These are phyloP conservation scores for Blastobotrys buckinghamii DNA, from an alignment of 1,139 yeast genomes.

Conservation along the genomic window DNA sequence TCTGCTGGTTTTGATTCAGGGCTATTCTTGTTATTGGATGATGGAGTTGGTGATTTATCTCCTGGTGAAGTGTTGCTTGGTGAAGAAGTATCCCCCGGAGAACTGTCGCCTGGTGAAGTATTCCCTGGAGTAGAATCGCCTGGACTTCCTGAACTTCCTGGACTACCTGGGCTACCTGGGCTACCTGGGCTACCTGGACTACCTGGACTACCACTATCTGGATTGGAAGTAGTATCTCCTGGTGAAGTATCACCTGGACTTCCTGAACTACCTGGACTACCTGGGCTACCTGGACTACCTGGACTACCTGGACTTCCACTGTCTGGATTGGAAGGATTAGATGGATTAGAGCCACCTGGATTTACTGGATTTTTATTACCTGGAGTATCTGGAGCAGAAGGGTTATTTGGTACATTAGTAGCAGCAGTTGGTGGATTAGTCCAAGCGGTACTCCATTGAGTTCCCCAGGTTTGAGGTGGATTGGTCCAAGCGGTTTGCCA, in stretches of 20 bases:
- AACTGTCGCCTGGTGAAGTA: too few relatives aligned
- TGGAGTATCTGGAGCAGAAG: neutral
- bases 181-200: neutral
- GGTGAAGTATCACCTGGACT: neutral
- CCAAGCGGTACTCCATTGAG: slow-evolving; percentile 3
- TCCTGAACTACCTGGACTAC: neutral
- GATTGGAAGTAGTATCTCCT: neutral
- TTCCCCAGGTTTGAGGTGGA: neutral
- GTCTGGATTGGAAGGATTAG: neutral
- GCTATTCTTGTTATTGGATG: too few relatives aligned
- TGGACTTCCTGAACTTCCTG: neutral
- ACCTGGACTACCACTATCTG: neutral
- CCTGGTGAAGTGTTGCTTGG: neutral
- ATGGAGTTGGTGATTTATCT: neutral
- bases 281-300: neutral
- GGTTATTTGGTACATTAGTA: neutral
- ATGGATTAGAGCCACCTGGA: neutral
- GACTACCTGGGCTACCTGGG: neutral
- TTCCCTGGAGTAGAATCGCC: neutral
- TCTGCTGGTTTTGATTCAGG: neutral
- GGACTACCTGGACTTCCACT: neutral
- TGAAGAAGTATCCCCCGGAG: neutral
- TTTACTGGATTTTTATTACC: neutral
- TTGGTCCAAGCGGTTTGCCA: slow-evolving; percentile 5
- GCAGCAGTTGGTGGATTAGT: neutral